phyloP scores from a whole-genome alignment of 805 yeast genomes.

The Kuraishia hungarica region DNA sequence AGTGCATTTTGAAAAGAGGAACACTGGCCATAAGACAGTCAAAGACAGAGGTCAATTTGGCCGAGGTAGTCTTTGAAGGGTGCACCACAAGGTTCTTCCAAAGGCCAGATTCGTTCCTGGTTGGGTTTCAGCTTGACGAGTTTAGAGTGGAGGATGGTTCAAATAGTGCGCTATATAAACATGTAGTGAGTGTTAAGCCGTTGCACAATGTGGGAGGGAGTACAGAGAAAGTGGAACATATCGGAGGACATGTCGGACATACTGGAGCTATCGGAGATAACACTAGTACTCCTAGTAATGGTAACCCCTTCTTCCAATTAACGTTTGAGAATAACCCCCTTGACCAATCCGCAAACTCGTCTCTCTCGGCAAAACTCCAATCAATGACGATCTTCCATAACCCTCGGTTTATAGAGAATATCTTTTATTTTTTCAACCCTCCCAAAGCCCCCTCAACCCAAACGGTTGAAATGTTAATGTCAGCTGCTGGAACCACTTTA shows the following conservation, averaged over 20 bases:
- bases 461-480: constrained; percentile 82
- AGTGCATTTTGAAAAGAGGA: constrained; percentile 66
- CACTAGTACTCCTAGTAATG: constrained; percentile 2
- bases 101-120: constrained; percentile 68
- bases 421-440: constrained; percentile 73
- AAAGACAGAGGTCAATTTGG: constrained; percentile 41
- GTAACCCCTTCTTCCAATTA: constrained; percentile 70
- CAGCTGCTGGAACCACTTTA: constrained; percentile 91
- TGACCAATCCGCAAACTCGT: constrained; percentile 77
- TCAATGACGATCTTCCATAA: constrained; percentile 90
- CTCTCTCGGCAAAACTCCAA: constrained; percentile 60
- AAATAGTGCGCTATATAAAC: constrained; percentile 68
- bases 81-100: constrained; percentile 66
- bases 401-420: constrained; percentile 70
- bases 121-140: constrained; percentile 70
- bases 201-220: too few relatives aligned
- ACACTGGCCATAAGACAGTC: constrained; percentile 52
- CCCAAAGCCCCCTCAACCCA: constrained; percentile 72
- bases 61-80: constrained; percentile 77
- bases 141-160: constrained; percentile 86
- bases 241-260: too few relatives aligned
- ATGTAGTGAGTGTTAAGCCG: constrained; percentile 78
- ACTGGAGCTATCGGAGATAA: too few relatives aligned
- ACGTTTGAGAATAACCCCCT: constrained; percentile 83
- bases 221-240: too few relatives aligned